A percentile compares a stretch with the other conserved stretches of the same genome.
phyloP scores from a whole-genome alignment of 805 yeast species.

The Starmerella geochares region DNA sequence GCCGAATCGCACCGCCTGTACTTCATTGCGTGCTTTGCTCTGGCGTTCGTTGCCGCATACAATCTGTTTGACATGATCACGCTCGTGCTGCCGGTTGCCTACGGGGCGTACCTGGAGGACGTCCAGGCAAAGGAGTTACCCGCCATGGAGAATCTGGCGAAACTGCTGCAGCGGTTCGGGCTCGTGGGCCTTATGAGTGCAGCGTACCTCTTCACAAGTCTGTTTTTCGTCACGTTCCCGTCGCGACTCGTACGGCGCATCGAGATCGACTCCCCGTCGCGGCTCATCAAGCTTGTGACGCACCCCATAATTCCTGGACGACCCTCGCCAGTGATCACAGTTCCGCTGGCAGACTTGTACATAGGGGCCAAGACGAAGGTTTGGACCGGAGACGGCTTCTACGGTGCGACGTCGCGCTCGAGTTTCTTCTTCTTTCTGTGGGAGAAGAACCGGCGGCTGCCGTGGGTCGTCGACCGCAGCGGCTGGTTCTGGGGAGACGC shows the following conservation, averaged over 20 bases:
- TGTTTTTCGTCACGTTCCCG: constrained; percentile 46
- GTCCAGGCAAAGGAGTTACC: constrained; percentile 35
- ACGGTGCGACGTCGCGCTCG: constrained; percentile 68
- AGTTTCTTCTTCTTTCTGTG: constrained; percentile 64
- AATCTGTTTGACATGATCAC: constrained; percentile 47
- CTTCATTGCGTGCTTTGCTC: constrained; percentile 56
- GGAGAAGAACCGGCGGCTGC: constrained; percentile 45
- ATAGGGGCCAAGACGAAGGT: constrained; percentile 56
- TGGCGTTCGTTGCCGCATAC: constrained; percentile 61
- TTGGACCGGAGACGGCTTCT: constrained; percentile 81
- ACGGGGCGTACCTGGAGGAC: constrained; percentile 45
- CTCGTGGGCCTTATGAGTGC: constrained; percentile 33
- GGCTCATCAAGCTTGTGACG: constrained; percentile 54
- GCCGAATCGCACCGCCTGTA: constrained; percentile 74
- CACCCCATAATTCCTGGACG: constrained; percentile 68
- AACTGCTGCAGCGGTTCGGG: constrained; percentile 32
- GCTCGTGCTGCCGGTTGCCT: constrained; percentile 44
- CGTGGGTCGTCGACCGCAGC: constrained; percentile 72
- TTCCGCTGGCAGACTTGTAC: constrained; percentile 47
- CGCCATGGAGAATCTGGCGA: constrained; percentile 33
- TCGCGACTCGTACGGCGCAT: constrained; percentile 63
- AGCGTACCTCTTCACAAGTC: constrained; percentile 36
- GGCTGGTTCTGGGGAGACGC: constrained; percentile 95
- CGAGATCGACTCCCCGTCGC: constrained; percentile 55
- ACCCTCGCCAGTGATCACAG: constrained; percentile 62